A percentile compares a stretch with the other conserved stretches of the same genome.
Evolutionary conservation across 108 stramenopile genomes (phyloP).

Genomic region (Schizochytrium sp.): DNA sequence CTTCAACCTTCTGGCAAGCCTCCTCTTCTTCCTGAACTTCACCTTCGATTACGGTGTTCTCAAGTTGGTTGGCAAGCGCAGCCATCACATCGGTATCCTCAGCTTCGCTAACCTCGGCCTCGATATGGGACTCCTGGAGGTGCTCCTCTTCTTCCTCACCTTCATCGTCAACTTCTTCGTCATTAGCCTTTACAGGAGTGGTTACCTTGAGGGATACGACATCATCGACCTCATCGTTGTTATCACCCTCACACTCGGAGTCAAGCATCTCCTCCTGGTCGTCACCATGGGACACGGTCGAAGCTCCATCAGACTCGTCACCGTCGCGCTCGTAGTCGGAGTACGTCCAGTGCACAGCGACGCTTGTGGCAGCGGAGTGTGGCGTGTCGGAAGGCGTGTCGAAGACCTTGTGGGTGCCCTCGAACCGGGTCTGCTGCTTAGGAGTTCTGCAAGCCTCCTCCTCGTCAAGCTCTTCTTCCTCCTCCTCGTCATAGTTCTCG

Average conservation of each 20-base stretch:
- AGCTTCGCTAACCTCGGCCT: background rate
- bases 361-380: background rate
- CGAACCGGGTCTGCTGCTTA: background rate
- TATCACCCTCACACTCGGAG: background rate
- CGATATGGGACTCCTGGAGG: background rate
- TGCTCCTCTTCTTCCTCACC: background rate
- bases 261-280: background rate
- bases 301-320: constrained; percentile 50
- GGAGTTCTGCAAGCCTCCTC: background rate
- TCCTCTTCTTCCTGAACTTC: background rate
- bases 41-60: background rate
- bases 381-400: background rate
- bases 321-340: constrained; percentile 60
- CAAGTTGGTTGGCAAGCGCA: no score
- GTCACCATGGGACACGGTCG: background rate
- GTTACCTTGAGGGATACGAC: no score
- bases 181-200: background rate
- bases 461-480: constrained; percentile 38
- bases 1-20: background rate
- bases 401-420: constrained; percentile 57
- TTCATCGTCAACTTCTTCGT: background rate
- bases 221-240: background rate
- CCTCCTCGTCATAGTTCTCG: constrained; percentile 34
- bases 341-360: constrained; percentile 36
- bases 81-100: no score